A percentile compares a stretch with the other conserved stretches of the same genome.
phyloP scores from a whole-genome alignment of 2,329 filamentous ascomycete genomes.

The Paraconiothyrium brasiliense region DNA sequence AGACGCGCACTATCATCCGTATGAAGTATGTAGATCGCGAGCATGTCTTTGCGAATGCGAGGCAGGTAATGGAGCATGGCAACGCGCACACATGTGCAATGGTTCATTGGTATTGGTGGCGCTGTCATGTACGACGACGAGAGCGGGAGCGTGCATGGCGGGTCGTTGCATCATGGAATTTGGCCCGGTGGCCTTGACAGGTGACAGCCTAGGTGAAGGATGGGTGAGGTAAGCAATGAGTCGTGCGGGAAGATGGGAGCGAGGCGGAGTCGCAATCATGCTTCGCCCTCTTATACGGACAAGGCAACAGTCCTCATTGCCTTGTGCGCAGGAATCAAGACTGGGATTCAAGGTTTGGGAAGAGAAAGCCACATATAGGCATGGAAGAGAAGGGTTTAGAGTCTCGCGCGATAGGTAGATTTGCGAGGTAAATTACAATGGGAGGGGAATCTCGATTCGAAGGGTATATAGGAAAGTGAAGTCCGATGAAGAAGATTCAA shows the following conservation, averaged over 20 bases:
- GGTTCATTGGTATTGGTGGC: not conserved
- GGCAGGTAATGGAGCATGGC: not conserved
- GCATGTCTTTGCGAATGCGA: no score
- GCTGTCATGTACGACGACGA: not conserved
- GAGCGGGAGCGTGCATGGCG: not conserved
- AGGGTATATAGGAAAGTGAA: not conserved
- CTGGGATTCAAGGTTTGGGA: not conserved
- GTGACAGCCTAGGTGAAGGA: not conserved
- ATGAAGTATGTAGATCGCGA: no score
- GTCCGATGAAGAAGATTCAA: not conserved
- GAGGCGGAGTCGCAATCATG: not conserved
- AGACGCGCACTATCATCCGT: no score
- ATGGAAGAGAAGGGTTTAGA: not conserved
- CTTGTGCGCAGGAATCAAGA: not conserved
- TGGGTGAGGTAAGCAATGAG: not conserved
- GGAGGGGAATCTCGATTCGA: conserved; percentile 5
- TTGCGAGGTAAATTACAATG: not conserved
- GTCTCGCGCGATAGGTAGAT: conserved; percentile 1
- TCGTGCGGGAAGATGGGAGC: not conserved
- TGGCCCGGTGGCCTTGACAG: conserved; percentile 7
- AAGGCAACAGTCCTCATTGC: not conserved
- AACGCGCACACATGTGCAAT: not conserved
- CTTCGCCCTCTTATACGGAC: not conserved
- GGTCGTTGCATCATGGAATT: no score
- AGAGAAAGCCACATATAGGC: no score